Conservation (phyloP, 2,329 filamentous ascomycete species). For the Sporothrix curviconia region DNA sequence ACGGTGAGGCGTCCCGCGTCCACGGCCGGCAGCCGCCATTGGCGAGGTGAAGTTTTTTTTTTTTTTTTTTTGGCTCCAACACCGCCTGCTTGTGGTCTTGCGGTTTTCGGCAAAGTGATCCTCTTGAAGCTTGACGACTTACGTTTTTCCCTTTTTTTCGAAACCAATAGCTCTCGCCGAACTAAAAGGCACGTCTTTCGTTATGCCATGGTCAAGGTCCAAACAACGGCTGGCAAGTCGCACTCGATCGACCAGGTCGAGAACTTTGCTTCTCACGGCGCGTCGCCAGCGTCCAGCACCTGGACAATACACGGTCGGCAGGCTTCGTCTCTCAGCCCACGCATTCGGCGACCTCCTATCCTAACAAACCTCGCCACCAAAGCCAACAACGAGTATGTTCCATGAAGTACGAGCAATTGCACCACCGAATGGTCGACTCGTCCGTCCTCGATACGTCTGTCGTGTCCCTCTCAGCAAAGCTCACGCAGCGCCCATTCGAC, state of each 20-base stretch:
- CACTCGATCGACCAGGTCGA: slow-evolving; percentile 73
- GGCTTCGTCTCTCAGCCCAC: slow-evolving; percentile 49
- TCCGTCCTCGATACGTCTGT: slow-evolving; percentile 8
- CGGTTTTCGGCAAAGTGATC: no score
- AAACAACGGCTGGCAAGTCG: slow-evolving; percentile 82
- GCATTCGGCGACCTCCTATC: slow-evolving; percentile 33
- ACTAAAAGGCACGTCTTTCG: slow-evolving; percentile 73
- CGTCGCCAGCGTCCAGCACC: slow-evolving; percentile 55
- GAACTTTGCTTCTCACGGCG: slow-evolving; percentile 61
- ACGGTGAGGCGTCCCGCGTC: slow-evolving; percentile 55
- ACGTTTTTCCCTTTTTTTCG: no score
- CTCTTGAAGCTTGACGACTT: no score
- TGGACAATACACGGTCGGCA: slow-evolving; percentile 48
- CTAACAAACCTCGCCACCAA: slow-evolving; percentile 29
- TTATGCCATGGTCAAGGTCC: slow-evolving; percentile 93
- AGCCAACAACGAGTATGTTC: slow-evolving; percentile 13
- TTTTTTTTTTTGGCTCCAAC: background rate
- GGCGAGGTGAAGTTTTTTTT: slow-evolving; percentile 64
- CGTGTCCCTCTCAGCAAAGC: slow-evolving; percentile 10
- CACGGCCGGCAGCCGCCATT: slow-evolving; percentile 61
- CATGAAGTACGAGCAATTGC: background rate
- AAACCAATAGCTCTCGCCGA: slow-evolving; percentile 68
- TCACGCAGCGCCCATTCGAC: slow-evolving; percentile 7
- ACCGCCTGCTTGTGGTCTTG: background rate
- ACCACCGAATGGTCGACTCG: background rate